Percentiles rank a stretch among this genome's conserved stretches.
Evolutionary conservation across 2,329 filamentous ascomycete species (phyloP).

Genomic region (Aspergillus aculeatus): DNA sequence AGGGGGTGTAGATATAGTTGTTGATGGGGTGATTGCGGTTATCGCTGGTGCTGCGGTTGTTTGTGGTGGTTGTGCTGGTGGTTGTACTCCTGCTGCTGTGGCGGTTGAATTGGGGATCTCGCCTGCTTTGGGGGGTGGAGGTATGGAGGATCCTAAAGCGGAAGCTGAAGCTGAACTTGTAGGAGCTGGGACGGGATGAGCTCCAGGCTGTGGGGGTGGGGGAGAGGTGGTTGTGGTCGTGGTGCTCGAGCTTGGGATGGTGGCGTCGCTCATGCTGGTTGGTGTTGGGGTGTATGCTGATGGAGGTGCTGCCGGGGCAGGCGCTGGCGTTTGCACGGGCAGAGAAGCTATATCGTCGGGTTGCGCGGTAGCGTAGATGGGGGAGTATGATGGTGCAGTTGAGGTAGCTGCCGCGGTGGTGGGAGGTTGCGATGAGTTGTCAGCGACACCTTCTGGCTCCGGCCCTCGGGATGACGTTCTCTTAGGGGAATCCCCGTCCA

Average conservation of each 20-base stretch:
- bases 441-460: neutral
- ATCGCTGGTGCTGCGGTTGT: conserved; percentile 14
- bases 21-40: conserved; percentile 9
- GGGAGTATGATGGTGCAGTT: conserved; percentile 35
- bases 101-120: conserved; percentile 27
- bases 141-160: neutral
- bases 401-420: conserved; percentile 17
- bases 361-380: conserved; percentile 26
- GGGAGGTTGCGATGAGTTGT: neutral
- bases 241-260: conserved; percentile 14
- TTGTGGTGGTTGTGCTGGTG: conserved; percentile 1
- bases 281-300: conserved; percentile 24
- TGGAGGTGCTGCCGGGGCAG: neutral
- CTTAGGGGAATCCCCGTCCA: neutral
- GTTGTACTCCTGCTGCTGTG: conserved; percentile 10
- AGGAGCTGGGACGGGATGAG: conserved; percentile 17
- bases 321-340: conserved; percentile 22
- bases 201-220: conserved; percentile 43
- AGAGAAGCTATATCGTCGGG: conserved; percentile 9
- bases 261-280: conserved; percentile 11
- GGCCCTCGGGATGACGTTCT: neutral
- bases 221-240: conserved; percentile 31
- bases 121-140: conserved; percentile 22
- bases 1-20: conserved; percentile 18
- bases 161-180: neutral